Conservation (phyloP, 2,329 filamentous ascomycete species). For the Zymoseptoria passerinii region DNA sequence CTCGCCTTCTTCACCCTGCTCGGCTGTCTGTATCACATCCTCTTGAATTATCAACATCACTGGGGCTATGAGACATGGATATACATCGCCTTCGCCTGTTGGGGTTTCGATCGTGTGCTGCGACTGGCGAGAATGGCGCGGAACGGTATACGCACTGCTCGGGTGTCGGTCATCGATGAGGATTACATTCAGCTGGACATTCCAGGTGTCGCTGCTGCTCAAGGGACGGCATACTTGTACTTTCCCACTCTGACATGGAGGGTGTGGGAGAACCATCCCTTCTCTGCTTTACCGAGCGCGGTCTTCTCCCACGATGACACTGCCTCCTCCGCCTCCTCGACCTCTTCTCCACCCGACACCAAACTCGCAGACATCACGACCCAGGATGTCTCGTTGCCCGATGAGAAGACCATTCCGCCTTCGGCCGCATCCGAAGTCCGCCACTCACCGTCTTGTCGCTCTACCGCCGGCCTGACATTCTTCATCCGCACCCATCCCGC, state of each 20-base stretch:
- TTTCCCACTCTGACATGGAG: slow-evolving; percentile 40
- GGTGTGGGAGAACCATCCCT: slow-evolving; percentile 49
- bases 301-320: background rate
- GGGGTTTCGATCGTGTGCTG: slow-evolving; percentile 40
- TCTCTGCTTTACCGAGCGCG: slow-evolving; percentile 29
- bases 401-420: background rate
- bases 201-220: slow-evolving; percentile 31
- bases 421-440: background rate
- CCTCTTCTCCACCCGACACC: background rate
- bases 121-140: slow-evolving; percentile 34
- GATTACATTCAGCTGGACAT: slow-evolving; percentile 38
- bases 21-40: slow-evolving; percentile 39
- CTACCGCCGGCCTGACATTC: slow-evolving; percentile 28
- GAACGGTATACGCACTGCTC: slow-evolving; percentile 32
- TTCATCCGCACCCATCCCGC: slow-evolving; percentile 30
- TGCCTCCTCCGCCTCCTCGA: background rate
- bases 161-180: slow-evolving; percentile 29
- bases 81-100: slow-evolving; percentile 37
- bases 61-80: slow-evolving; percentile 45
- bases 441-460: background rate
- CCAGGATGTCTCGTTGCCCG: background rate
- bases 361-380: background rate
- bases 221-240: slow-evolving; percentile 39
- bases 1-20: slow-evolving; percentile 36
- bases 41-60: slow-evolving; percentile 27